A percentile compares a stretch with the other conserved stretches of the same genome.
phyloP scores from a whole-genome alignment of 106 monocot species.

The Dioscorea zingiberensis region DNA sequence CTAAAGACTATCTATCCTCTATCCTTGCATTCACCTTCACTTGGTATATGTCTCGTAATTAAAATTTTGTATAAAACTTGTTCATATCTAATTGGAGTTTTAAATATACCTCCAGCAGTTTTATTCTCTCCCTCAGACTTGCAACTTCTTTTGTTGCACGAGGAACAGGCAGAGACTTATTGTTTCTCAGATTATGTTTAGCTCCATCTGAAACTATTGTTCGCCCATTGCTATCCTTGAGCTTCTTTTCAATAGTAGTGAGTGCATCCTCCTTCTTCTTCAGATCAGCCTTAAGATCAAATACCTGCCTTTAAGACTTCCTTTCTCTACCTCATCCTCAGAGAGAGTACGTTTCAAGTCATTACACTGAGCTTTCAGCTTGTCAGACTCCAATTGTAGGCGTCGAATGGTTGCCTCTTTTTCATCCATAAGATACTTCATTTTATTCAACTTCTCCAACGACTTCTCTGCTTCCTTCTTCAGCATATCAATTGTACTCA shows the following conservation, averaged over 20 bases:
- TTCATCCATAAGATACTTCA: slow-evolving; percentile 30
- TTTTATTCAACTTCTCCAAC: slow-evolving; percentile 24
- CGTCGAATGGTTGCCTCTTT: slow-evolving; percentile 31
- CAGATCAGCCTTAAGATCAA: slow-evolving; percentile 19
- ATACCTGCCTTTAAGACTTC: slow-evolving; percentile 30
- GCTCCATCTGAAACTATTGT: slow-evolving; percentile 8
- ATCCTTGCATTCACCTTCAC: too few relatives aligned
- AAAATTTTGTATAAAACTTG: too few relatives aligned
- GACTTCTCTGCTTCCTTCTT: slow-evolving; percentile 32
- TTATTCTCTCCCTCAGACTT: neutral
- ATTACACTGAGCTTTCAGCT: slow-evolving; percentile 23
- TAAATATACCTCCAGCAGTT: slow-evolving; percentile 17
- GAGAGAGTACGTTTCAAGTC: slow-evolving; percentile 35
- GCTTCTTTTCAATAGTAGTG: slow-evolving; percentile 15
- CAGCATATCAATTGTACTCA: slow-evolving; percentile 21
- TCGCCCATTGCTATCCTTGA: slow-evolving; percentile 19
- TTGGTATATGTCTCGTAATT: too few relatives aligned
- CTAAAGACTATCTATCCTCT: too few relatives aligned
- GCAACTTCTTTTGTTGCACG: neutral
- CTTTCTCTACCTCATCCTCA: slow-evolving; percentile 40
- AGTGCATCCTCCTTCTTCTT: slow-evolving; percentile 27
- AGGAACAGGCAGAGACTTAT: slow-evolving; percentile 2
- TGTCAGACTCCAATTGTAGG: slow-evolving; percentile 30
- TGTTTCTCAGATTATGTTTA: slow-evolving; percentile 19
- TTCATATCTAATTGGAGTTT: too few relatives aligned